Percentiles rank a stretch among this genome's conserved stretches.
Evolutionary conservation across 768 basidiomycete species (phyloP).

Genomic region (Trametes meyenii): DNA sequence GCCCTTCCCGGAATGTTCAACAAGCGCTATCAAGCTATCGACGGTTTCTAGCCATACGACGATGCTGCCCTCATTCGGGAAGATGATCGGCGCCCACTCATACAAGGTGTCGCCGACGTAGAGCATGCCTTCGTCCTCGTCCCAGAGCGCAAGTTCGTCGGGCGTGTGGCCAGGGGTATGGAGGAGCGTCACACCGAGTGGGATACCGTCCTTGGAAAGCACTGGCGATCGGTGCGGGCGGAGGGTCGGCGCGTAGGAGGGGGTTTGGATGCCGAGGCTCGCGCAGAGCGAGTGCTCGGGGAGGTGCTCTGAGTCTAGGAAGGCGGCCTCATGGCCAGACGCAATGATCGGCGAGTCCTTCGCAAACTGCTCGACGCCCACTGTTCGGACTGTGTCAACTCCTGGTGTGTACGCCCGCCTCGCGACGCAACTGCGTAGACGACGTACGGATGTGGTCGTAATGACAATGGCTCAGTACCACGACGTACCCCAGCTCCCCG

Average conservation of each 20-base stretch:
- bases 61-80: slow-evolving; percentile 57
- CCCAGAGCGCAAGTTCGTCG: slow-evolving; percentile 59
- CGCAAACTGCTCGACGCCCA: slow-evolving; percentile 54
- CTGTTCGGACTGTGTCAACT: slow-evolving; percentile 30
- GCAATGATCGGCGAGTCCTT: slow-evolving; percentile 49
- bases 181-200: slow-evolving; percentile 46
- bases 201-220: slow-evolving; percentile 28
- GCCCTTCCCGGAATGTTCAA: slow-evolving; percentile 24
- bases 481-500: slow-evolving; percentile 46
- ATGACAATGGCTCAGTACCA: slow-evolving; percentile 57
- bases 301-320: slow-evolving; percentile 44
- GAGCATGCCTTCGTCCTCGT: slow-evolving; percentile 50
- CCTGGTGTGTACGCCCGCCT: neutral
- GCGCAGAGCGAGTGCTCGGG: slow-evolving; percentile 52
- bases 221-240: slow-evolving; percentile 45
- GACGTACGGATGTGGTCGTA: slow-evolving; percentile 60
- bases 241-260: slow-evolving; percentile 50
- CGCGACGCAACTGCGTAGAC: neutral
- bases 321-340: slow-evolving; percentile 49
- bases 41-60: slow-evolving; percentile 50
- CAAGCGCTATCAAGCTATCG: slow-evolving; percentile 46
- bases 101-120: slow-evolving; percentile 63
- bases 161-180: slow-evolving; percentile 64
- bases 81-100: slow-evolving; percentile 57
- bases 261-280: slow-evolving; percentile 42